Percentiles rank a stretch among this genome's conserved stretches.
Evolutionary conservation across 768 basidiomycete species (phyloP).

Genomic region (Russula virescens): DNA sequence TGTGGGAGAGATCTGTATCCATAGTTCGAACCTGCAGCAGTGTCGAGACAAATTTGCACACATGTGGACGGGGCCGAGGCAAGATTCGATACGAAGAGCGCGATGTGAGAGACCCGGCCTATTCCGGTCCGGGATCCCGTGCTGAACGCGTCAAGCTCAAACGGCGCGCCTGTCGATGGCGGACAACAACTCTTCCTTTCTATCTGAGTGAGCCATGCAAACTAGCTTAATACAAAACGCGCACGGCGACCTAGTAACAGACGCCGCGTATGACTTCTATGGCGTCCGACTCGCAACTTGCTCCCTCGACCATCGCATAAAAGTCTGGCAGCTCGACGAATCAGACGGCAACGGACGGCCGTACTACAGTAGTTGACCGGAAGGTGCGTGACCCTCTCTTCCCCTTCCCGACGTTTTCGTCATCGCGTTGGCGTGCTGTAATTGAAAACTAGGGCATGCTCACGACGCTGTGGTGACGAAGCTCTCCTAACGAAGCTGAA

Average conservation of each 20-base stretch:
- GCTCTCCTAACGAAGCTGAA: conserved; percentile 61
- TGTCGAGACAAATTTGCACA: no score
- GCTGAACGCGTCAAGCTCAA: background rate
- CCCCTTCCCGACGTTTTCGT: background rate
- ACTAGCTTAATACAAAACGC: conserved; percentile 73
- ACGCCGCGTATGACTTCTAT: conserved; percentile 88
- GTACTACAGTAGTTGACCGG: conserved; percentile 90
- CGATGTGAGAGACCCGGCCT: background rate
- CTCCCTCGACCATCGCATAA: conserved; percentile 82
- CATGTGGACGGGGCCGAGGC: background rate
- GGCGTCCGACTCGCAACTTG: conserved; percentile 77
- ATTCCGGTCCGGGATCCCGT: background rate
- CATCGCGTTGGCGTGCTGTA: no score
- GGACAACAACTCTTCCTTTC: background rate
- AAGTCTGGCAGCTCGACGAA: conserved; percentile 79
- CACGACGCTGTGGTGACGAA: conserved; percentile 87
- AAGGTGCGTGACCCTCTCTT: conserved; percentile 48
- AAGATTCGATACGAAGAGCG: background rate
- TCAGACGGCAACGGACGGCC: conserved; percentile 59
- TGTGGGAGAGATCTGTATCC: conserved; percentile 15
- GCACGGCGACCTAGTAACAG: conserved; percentile 77
- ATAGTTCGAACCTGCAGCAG: background rate
- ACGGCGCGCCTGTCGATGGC: background rate
- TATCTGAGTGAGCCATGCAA: conserved; percentile 60
- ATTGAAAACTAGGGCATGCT: conserved; percentile 46